These are phyloP conservation scores for Nemania diffusa DNA, from an alignment of 2,329 filamentous ascomycete genomes.

Conservation along the genomic window DNA sequence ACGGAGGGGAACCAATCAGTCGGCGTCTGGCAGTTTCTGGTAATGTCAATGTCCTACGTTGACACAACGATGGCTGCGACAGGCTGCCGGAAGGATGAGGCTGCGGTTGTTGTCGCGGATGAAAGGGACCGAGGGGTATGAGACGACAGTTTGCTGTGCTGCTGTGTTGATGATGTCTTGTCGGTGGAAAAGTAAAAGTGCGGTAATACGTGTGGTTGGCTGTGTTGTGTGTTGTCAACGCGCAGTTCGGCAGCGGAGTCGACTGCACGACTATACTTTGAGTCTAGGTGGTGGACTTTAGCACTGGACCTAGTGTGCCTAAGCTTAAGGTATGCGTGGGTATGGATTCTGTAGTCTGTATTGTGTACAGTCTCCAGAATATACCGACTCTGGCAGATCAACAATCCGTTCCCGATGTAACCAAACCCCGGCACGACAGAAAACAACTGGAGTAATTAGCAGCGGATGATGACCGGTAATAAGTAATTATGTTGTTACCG, in stretches of 20 bases:
- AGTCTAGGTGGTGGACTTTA: neutral
- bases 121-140: neutral
- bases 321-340: too few relatives aligned
- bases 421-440: slow-evolving; percentile 8
- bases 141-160: neutral
- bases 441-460: slow-evolving; percentile 26
- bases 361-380: too few relatives aligned
- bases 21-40: slow-evolving; percentile 11
- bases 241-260: slow-evolving; percentile 17
- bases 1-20: slow-evolving; percentile 5
- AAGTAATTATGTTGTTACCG: neutral
- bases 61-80: neutral
- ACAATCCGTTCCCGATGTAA: slow-evolving; percentile 16
- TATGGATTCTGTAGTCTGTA: too few relatives aligned
- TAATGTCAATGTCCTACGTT: neutral
- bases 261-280: neutral
- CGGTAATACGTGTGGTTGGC: slow-evolving; percentile 7
- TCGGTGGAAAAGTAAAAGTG: neutral
- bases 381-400: too few relatives aligned
- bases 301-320: too few relatives aligned
- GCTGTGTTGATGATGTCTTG: neutral
- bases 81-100: neutral
- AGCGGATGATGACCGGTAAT: too few relatives aligned
- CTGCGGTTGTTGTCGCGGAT: neutral
- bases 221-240: slow-evolving; percentile 23